Conservation (phyloP, 768 basidiomycete genomes). For the Agrocybe praecox region DNA sequence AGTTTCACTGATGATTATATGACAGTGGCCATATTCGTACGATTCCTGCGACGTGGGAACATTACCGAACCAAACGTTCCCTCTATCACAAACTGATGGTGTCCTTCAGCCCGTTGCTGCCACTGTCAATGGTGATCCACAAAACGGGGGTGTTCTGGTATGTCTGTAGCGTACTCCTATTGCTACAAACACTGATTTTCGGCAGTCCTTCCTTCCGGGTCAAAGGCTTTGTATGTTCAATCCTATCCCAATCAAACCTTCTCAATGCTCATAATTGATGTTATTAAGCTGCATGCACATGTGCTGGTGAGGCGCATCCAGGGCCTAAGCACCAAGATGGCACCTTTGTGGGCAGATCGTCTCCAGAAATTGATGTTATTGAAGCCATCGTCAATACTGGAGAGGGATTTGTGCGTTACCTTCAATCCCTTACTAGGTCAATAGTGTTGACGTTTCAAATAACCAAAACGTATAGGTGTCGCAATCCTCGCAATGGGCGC, state of each 20-base stretch:
- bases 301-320: conserved; percentile 44
- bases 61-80: conserved; percentile 73
- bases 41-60: conserved; percentile 85
- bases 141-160: conserved; percentile 41
- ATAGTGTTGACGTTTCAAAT: not conserved
- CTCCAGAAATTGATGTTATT: conserved; percentile 74
- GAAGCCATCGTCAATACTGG: conserved; percentile 48
- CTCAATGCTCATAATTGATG: not conserved
- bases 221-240: conserved; percentile 38
- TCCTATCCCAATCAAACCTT: too few relatives aligned
- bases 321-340: conserved; percentile 48
- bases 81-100: conserved; percentile 35
- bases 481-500: conserved; percentile 52
- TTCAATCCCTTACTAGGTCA: too few relatives aligned
- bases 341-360: conserved; percentile 60
- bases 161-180: not conserved
- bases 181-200: not conserved
- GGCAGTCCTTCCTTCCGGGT: conserved; percentile 72
- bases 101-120: conserved; percentile 49
- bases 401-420: conserved; percentile 18
- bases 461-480: conserved; percentile 30
- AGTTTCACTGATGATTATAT: not conserved
- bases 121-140: conserved; percentile 42
- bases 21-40: conserved; percentile 71
- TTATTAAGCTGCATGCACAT: conserved; percentile 39